phyloP scores from a whole-genome alignment of 768 basidiomycete species.

The Clitopilus passeckerianus region DNA sequence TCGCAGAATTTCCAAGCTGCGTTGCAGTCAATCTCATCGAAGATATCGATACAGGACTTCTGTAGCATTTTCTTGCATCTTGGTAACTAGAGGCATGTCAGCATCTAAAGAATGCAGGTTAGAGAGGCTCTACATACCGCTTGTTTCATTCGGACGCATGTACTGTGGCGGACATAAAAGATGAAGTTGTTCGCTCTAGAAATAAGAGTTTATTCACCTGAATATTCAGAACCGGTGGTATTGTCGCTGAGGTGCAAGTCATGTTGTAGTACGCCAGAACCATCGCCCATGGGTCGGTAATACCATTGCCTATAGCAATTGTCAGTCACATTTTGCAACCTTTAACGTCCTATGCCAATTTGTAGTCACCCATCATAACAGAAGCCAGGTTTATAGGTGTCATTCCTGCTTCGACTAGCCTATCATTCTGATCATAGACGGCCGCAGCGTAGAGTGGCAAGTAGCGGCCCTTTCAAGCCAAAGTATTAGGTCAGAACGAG shows the following conservation, averaged over 20 bases:
- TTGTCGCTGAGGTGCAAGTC: conserved; percentile 41
- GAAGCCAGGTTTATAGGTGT: conserved; percentile 59
- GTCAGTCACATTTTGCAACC: background rate
- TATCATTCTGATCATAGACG: conserved; percentile 67
- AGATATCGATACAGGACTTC: conserved; percentile 52
- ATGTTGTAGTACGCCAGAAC: conserved; percentile 39
- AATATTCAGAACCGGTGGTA: background rate
- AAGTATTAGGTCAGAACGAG: background rate
- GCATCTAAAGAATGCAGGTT: conserved; percentile 53
- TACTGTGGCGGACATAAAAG: background rate
- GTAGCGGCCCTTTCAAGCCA: conserved; percentile 64
- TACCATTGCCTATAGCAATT: conserved; percentile 47
- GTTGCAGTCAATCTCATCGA: conserved; percentile 60
- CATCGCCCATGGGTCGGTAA: conserved; percentile 50
- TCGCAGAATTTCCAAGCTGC: conserved; percentile 63
- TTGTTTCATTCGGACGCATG: background rate
- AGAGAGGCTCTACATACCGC: background rate
- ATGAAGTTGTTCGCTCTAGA: too few species aligned
- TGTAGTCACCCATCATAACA: conserved; percentile 56
- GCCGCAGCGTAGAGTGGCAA: conserved; percentile 73
- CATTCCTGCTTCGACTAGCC: conserved; percentile 48
- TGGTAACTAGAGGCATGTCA: conserved; percentile 38
- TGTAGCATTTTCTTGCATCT: conserved; percentile 57
- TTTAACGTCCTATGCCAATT: too few species aligned
- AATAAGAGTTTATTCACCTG: background rate